Evolutionary conservation across 768 basidiomycete species (phyloP), one percentile per base, ranked within the genome.

Genomic region (Filobasidium floriforme): DNA sequence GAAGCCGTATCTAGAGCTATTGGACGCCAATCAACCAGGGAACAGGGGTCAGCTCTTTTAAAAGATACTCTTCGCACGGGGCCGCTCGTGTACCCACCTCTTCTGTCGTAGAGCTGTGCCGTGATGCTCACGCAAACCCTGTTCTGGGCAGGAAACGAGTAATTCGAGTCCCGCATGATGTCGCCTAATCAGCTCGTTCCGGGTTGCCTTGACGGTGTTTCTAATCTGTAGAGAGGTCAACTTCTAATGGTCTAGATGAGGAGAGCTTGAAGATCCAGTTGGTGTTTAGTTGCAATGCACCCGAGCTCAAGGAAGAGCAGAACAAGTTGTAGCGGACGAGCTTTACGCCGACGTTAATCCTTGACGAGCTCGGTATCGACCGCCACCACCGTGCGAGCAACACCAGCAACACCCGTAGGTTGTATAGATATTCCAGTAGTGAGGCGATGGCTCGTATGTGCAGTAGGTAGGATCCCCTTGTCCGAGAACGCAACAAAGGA

Each of bases 51-150:
- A 60, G 15, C 18, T 12, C 15, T 1, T 9, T 12, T 28, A 54
- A 11, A 22, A 40, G 41, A 10, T 1, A 32, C 22, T 63, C 15
- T n/a, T 26, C n/a, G 29, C 1, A 60, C n/a, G 32, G 51, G 18
- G 40, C 22, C 4, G 57, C 59, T 12, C 9, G 19, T 65, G 1
- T 1, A 81, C 87, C 66, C 68, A 92, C 93, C 93, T 83, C 94
- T 81, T 72, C 94, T 82, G 81, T 98, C 93, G 73, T 98, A 97
- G 7, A 97, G 84, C 80, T 93, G 89, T 1, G 91, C 89, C 6
- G 91, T 89, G 67, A 98, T 96, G 72, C 89, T 91, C 57, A 97
- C 89, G 73, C 88, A 90, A 7, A 93, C 93, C 81, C 92, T 86
- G 81, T 93, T 93, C 83, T 93, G 92, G 55, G 87, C 86, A 19